Evolutionary conservation across 345 rosid genomes (phyloP).

Genomic region (Diplotaxis tenuifolia): DNA sequence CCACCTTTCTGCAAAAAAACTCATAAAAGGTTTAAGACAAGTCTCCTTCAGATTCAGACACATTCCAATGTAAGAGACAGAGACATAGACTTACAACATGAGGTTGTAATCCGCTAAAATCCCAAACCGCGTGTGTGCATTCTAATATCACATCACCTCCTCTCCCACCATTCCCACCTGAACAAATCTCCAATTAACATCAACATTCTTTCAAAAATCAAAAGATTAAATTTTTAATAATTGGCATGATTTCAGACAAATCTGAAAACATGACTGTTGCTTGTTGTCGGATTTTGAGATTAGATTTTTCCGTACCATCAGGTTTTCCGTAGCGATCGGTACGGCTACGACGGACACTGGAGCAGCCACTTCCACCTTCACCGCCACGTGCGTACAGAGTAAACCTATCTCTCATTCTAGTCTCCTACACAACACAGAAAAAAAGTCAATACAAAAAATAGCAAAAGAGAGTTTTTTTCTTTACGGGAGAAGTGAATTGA

Average conservation of each 20-base stretch:
- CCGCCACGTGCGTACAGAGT: constrained; percentile 41
- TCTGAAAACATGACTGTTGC: background rate
- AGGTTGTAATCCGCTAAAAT: constrained; percentile 81
- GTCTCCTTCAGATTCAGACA: background rate
- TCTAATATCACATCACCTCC: constrained; percentile 94
- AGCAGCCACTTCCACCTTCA: constrained; percentile 42
- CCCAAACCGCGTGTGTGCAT: constrained; percentile 84
- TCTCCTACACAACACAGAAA: constrained; percentile 31
- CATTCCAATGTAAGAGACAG: background rate
- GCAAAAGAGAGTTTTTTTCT: background rate
- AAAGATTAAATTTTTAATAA: background rate
- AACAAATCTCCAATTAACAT: constrained; percentile 30
- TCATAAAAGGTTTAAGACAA: background rate
- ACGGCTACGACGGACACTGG: constrained; percentile 39
- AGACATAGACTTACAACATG: constrained; percentile 57
- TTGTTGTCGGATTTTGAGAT: background rate
- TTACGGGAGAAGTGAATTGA: background rate
- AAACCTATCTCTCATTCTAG: constrained; percentile 52
- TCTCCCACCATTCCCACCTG: constrained; percentile 96
- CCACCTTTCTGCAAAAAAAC: constrained; percentile 56
- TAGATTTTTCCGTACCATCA: constrained; percentile 28
- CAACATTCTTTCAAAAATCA: background rate
- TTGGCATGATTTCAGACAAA: background rate
- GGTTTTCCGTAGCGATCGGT: constrained; percentile 40
- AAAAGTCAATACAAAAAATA: background rate